Percentiles rank a stretch among this genome's conserved stretches.
Evolutionary conservation across 163 green algal genomes (phyloP).

Genomic region (Volvox carteri): DNA sequence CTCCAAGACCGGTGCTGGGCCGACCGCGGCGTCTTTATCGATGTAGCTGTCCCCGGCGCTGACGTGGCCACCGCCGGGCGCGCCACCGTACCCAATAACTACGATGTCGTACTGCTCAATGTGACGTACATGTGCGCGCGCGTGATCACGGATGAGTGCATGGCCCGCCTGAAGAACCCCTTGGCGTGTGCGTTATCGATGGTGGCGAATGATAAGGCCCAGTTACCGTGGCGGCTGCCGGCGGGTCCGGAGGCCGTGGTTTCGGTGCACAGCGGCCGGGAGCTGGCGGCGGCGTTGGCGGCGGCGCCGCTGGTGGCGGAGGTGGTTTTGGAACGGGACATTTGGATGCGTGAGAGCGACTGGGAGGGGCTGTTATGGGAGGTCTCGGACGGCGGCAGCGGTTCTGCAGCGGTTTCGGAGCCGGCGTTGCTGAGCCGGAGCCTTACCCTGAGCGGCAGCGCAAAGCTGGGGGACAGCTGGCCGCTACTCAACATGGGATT

Average conservation of each 20-base stretch:
- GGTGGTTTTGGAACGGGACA: not conserved
- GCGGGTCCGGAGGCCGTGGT: not conserved
- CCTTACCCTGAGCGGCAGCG: not conserved
- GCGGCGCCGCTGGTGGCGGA: not conserved
- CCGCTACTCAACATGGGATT: constrained; percentile 34
- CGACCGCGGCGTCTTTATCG: not conserved
- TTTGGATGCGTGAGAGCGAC: constrained; percentile 24
- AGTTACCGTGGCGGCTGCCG: not conserved
- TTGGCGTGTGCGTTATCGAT: not conserved
- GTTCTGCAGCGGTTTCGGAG: too few relatives aligned
- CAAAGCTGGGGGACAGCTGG: not conserved
- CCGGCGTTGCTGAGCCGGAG: not conserved
- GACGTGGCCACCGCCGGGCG: not conserved
- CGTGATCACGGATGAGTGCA: not conserved
- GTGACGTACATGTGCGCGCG: constrained; percentile 26
- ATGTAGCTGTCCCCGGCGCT: not conserved
- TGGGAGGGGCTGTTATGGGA: constrained; percentile 26
- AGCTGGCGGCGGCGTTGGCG: not conserved
- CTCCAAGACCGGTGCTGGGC: constrained; percentile 13
- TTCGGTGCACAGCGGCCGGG: not conserved
- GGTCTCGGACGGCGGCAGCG: not conserved
- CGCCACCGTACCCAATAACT: not conserved
- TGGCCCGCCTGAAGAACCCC: not conserved
- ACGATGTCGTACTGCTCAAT: not conserved
- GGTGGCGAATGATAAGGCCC: not conserved